These are phyloP conservation scores for Cercospora zeina DNA, from an alignment of 2,329 filamentous ascomycete genomes.

Conservation along the genomic window DNA sequence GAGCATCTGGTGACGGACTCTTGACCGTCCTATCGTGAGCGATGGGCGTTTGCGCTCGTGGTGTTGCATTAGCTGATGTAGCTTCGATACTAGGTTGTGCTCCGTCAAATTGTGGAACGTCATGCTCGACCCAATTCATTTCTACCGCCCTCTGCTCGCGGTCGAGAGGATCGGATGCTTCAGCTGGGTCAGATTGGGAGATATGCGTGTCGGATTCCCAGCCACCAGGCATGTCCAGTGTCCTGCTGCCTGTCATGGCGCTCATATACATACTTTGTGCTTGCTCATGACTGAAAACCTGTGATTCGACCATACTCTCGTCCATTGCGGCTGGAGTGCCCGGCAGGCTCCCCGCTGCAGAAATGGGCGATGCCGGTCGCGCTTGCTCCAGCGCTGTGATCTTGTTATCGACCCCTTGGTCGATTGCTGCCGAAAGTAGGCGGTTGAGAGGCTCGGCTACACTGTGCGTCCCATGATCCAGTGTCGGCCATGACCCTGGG, in stretches of 20 bases:
- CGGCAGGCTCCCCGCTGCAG: constrained; percentile 9
- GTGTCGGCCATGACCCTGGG: constrained; percentile 34
- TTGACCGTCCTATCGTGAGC: neutral
- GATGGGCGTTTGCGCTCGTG: constrained; percentile 31
- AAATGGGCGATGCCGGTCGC: neutral
- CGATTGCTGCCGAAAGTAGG: constrained; percentile 15
- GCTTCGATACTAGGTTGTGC: constrained; percentile 7
- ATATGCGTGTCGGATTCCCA: constrained; percentile 44
- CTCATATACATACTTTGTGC: constrained; percentile 88
- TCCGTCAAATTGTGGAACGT: constrained; percentile 12
- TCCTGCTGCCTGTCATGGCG: constrained; percentile 51
- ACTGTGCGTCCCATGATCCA: constrained; percentile 29
- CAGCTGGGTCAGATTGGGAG: constrained; percentile 34
- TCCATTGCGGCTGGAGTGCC: constrained; percentile 15
- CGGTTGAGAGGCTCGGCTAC: constrained; percentile 30
- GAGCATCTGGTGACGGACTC: neutral
- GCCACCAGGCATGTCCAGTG: constrained; percentile 44
- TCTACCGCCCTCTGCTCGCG: neutral
- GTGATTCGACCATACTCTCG: constrained; percentile 55
- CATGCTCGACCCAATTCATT: neutral
- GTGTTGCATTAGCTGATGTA: constrained; percentile 33
- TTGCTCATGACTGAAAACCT: constrained; percentile 74
- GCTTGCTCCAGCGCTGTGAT: constrained; percentile 25
- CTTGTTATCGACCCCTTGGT: constrained; percentile 31
- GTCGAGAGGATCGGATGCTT: constrained; percentile 19